Base-by-base conservation (phyloP, 2,329 filamentous ascomycete species). In the Albifimbria verrucaria region DNA sequence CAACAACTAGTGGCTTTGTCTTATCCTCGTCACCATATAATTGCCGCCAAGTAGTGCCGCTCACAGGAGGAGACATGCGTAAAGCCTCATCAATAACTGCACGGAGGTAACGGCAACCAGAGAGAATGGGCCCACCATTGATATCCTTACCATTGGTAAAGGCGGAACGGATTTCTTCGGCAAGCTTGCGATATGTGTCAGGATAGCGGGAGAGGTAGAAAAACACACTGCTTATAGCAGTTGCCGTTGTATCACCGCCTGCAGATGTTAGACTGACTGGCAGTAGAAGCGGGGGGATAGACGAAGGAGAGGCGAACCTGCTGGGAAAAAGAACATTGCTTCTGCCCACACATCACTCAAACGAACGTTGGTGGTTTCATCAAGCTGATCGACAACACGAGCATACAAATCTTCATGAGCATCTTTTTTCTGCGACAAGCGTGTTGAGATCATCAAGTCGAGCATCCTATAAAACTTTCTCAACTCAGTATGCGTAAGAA, bases 381-480 rank as follows among this genome's bases (percentile, higher is more conserved):
- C 46, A 15, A 48, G 7, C 25, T 48, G 25, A 12, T 48, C 46
- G 11, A 26, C 24, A n/a, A 26, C 25, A 24, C 25, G 18, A 36
- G 46, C 25, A 26, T 28, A 48, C 10, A 48, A 20, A 36, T 48
- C 46, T 4, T 15, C n/a, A 2, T 36, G 46, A 7, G n/a, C 50
- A 18, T 52, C 44, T 23, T 48, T 52, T 18, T 24, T 22, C 25
- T 48, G 17, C 9, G 44, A 48, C 28, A 52, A 23, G 15, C 50
- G 50, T 7, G 44, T 52, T 6, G 26, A 42, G 15, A 52, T 26
- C 44, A 52, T 52, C 17, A 25, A 17, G 12, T 52, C 44, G 18
- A 48, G 23, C 28, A 49, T 22, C 7, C 26, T 48, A 24, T 48
- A 52, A 21, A 42, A 52, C 21, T 23, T 48, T 10, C 45, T 44